Evolutionary conservation across 1,284 basidiomycete species (phyloP).

Genomic region (Ganoderma multipileum): DNA sequence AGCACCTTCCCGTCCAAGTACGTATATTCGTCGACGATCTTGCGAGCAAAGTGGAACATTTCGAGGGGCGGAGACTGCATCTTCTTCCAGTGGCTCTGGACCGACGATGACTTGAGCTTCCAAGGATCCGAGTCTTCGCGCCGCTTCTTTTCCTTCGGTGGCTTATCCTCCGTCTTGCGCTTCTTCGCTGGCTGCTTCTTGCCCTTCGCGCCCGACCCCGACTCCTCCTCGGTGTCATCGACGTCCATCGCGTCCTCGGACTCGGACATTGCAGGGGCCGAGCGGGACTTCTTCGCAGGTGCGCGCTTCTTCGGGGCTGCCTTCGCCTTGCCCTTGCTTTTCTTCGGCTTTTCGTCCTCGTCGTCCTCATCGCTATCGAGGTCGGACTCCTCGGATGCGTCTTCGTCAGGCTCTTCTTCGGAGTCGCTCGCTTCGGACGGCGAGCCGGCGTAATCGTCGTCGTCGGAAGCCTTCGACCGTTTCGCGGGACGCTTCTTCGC

Average conservation of each 20-base stretch:
- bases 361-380: slow-evolving; percentile 37
- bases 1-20: slow-evolving; percentile 87
- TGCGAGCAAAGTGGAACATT: slow-evolving; percentile 90
- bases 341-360: slow-evolving; percentile 43
- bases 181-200: slow-evolving; percentile 49
- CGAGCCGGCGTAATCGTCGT: slow-evolving; percentile 51
- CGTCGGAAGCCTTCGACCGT: slow-evolving; percentile 39
- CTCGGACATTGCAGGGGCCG: slow-evolving; percentile 35
- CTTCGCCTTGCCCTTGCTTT: slow-evolving; percentile 32
- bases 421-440: slow-evolving; percentile 33
- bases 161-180: slow-evolving; percentile 54
- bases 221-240: slow-evolving; percentile 48
- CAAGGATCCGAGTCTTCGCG: slow-evolving; percentile 81
- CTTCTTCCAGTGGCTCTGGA: slow-evolving; percentile 77
- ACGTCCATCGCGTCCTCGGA: slow-evolving; percentile 61
- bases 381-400: slow-evolving; percentile 35
- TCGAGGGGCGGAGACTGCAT: slow-evolving; percentile 88
- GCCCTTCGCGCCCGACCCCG: slow-evolving; percentile 36
- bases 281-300: slow-evolving; percentile 28
- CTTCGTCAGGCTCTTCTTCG: slow-evolving; percentile 37
- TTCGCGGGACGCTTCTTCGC: slow-evolving; percentile 35
- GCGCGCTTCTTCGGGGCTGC: slow-evolving; percentile 26
- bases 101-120: slow-evolving; percentile 71
- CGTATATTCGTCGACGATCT: slow-evolving; percentile 95
- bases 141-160: slow-evolving; percentile 64